phyloP scores from a whole-genome alignment of 2,329 filamentous ascomycete genomes.

The Stagonosporopsis vannaccii region DNA sequence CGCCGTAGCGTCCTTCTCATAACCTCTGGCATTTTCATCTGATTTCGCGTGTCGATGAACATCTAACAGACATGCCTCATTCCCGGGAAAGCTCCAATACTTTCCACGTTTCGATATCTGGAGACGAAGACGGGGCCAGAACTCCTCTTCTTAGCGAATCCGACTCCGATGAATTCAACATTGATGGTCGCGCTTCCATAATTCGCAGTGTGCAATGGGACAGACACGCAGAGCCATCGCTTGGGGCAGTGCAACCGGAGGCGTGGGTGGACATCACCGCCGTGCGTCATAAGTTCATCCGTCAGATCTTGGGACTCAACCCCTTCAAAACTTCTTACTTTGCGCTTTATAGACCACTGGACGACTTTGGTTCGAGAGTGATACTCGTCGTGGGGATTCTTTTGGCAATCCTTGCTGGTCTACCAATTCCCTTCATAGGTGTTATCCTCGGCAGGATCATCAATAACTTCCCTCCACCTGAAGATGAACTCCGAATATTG shows the following conservation, averaged over 20 bases:
- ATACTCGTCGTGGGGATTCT: slow-evolving; percentile 47
- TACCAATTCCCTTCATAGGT: slow-evolving; percentile 62
- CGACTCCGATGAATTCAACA: slow-evolving; percentile 29
- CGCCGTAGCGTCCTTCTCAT: slow-evolving; percentile 1
- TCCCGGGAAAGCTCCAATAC: slow-evolving; percentile 10
- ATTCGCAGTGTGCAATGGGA: slow-evolving; percentile 41
- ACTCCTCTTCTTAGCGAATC: slow-evolving; percentile 26
- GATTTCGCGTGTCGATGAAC: background rate
- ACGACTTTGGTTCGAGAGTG: slow-evolving; percentile 49
- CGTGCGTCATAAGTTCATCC: slow-evolving; percentile 44
- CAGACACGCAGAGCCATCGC: slow-evolving; percentile 44
- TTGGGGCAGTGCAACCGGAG: slow-evolving; percentile 45
- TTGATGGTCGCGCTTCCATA: slow-evolving; percentile 24
- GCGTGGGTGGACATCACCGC: slow-evolving; percentile 40
- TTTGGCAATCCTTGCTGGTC: slow-evolving; percentile 50
- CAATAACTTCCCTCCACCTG: slow-evolving; percentile 58
- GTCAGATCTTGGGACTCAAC: slow-evolving; percentile 52
- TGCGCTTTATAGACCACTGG: slow-evolving; percentile 56
- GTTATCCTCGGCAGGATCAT: slow-evolving; percentile 62
- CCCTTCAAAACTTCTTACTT: slow-evolving; percentile 59
- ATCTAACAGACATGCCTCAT: slow-evolving; percentile 14
- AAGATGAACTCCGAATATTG: slow-evolving; percentile 52
- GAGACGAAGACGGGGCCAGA: slow-evolving; percentile 26
- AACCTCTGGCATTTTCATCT: slow-evolving; percentile 2
- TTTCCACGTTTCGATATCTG: slow-evolving; percentile 14